Percentiles rank a stretch among this genome's conserved stretches.
Conservation (phyloP, 2,329 filamentous ascomycete species). For the Fonsecaea erecta region DNA sequence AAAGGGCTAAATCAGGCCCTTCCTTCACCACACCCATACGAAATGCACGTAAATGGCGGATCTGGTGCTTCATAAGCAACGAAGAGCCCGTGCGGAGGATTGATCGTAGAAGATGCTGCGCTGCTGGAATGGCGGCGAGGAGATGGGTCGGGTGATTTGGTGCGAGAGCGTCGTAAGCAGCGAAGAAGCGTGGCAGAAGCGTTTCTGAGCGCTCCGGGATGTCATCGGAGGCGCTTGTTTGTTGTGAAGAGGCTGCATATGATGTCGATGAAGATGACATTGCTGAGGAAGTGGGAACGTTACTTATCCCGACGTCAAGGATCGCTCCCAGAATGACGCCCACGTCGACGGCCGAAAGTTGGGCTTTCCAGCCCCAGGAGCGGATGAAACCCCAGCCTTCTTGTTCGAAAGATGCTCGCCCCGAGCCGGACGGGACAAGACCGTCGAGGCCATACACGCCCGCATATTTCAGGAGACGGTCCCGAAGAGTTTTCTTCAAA, state of each 20-base stretch:
- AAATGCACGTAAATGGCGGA: constrained; percentile 88
- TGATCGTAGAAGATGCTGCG: constrained; percentile 86
- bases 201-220: constrained; percentile 34
- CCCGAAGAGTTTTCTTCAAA: constrained; percentile 82
- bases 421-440: constrained; percentile 79
- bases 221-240: constrained; percentile 25
- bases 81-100: constrained; percentile 92
- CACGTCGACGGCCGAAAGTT: constrained; percentile 88
- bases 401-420: constrained; percentile 72
- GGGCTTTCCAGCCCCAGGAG: constrained; percentile 97
- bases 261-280: constrained; percentile 17
- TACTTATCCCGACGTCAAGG: constrained; percentile 74
- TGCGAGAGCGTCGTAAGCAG: constrained; percentile 62
- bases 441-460: constrained; percentile 93
- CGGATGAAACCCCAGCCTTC: constrained; percentile 97
- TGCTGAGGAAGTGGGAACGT: neutral
- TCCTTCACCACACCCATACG: constrained; percentile 96
- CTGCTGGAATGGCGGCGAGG: constrained; percentile 77
- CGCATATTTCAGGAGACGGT: constrained; percentile 87
- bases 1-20: constrained; percentile 86
- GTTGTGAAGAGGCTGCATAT: constrained; percentile 27
- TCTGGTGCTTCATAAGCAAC: constrained; percentile 89
- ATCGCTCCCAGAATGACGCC: constrained; percentile 91
- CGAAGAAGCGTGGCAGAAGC: constrained; percentile 58
- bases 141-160: constrained; percentile 56